Evolutionary conservation across 306 rosid genomes (phyloP), one percentile per base, ranked within the genome.

Genomic region (Delonix regia): DNA sequence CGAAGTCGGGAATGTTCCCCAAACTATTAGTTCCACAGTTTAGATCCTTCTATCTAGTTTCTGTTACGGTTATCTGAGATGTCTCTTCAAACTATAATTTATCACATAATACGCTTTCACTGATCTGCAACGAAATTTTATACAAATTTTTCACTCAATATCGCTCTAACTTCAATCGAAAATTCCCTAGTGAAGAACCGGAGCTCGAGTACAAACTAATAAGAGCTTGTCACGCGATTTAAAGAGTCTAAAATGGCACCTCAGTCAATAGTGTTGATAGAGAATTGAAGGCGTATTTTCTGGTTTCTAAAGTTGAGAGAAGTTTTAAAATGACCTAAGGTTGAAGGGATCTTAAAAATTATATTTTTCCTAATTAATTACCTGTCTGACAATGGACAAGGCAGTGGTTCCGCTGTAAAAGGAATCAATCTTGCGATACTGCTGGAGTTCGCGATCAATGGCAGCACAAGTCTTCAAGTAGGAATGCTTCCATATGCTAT

Each of bases 351-450:
- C n/a, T n/a, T n/a, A n/a, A n/a, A n/a, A n/a, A n/a, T n/a, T n/a
- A n/a, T n/a, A n/a, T 38, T 38, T 38, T 38, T 7, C 9, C 41
- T 38, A 3, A 60, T 60, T 9, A 0, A 30, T 53, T 80, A 94
- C 99, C 97, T 95, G 99, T 86, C 90, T 83, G 53, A 95, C 96
- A 81, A 95, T 87, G 62, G 92, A 87, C 13, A 95, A 88, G 71
- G 91, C 99, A 48, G 99, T 95, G 28, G 99, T 87, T 80, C 99
- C 99, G 0, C 99, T 95, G 81, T 92, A 64, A 80, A 88, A 89
- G 0, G 99, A 87, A 74, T 95, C 90, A 2, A 95, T 86, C 77
- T 89, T 95, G 61, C 94, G 91, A 38, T 85, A 80, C 57, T 77
- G 90, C 63, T 82, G 84, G 4, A 95, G 98, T 67, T 91, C 94